Percentiles rank a stretch among this genome's conserved stretches.
Conservation (phyloP, 2,329 filamentous ascomycete species). For the Aspergillus tamarii region DNA sequence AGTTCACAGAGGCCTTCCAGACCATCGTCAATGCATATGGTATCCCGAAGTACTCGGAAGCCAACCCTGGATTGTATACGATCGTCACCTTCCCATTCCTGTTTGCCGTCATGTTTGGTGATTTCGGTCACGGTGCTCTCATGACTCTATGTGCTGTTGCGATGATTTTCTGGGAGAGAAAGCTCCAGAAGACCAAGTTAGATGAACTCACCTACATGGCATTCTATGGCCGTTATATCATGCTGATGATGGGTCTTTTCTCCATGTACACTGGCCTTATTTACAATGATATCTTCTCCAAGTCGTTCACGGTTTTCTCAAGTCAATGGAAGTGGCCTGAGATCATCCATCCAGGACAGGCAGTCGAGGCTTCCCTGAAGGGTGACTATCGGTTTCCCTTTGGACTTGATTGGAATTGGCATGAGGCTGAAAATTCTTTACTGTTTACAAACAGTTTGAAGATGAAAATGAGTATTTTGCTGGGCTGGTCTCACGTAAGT, state of each 20-base stretch:
- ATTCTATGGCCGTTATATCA: slow-evolving; percentile 98
- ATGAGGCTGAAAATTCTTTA: slow-evolving; percentile 90
- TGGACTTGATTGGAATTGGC: slow-evolving; percentile 95
- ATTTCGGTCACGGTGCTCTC: slow-evolving; percentile 89
- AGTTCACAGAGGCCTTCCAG: slow-evolving; percentile 97
- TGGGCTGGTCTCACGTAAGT: slow-evolving; percentile 83
- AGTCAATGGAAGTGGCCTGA: slow-evolving; percentile 88
- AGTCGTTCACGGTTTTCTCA: slow-evolving; percentile 83
- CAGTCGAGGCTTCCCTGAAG: slow-evolving; percentile 69
- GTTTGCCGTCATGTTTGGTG: slow-evolving; percentile 99
- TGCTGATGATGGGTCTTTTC: slow-evolving; percentile 96
- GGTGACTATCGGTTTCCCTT: slow-evolving; percentile 88
- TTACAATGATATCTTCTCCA: slow-evolving; percentile 97
- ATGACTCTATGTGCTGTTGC: slow-evolving; percentile 81
- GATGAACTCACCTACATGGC: slow-evolving; percentile 98
- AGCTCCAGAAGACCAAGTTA: slow-evolving; percentile 79
- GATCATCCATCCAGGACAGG: slow-evolving; percentile 66
- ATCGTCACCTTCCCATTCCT: slow-evolving; percentile 99
- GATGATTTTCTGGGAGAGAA: slow-evolving; percentile 97
- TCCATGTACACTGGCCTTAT: slow-evolving; percentile 96
- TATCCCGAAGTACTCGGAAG: slow-evolving; percentile 94
- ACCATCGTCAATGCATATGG: slow-evolving; percentile 99
- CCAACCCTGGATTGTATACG: slow-evolving; percentile 93
- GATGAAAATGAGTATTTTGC: slow-evolving; percentile 99
- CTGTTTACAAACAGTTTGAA: slow-evolving; percentile 98